Evolutionary conservation across 2,329 filamentous ascomycete species (phyloP), one percentile per base, ranked within the genome.

Genomic region (Hypoxylon sp.): DNA sequence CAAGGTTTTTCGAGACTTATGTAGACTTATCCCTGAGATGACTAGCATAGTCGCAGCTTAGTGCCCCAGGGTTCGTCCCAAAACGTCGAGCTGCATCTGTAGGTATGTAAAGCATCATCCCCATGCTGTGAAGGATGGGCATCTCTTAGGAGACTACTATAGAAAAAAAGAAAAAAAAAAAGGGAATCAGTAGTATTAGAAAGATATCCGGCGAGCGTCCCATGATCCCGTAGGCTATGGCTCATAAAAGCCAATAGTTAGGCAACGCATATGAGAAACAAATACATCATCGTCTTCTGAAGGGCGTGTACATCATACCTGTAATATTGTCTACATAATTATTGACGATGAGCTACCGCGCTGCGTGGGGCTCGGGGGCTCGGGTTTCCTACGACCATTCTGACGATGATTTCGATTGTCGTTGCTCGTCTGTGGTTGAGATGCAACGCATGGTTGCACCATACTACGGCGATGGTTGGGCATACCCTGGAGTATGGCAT

Each of bases 71-170:
- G 66, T 63, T 66, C 61, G 52, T 66, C 70, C 70, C 45, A 68
- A 72, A 71, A 23, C 64, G 70, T 71, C 64, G 32, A 51, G 55
- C 28, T 72, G 70, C 70, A 71, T 70, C 63, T 63, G 67, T 68
- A 64, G 56, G 62, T 68, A 64, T 59, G 62, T 70, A 60, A 60
- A 67, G 66, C 68, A 60, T 69, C 64, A 67, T 72, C 65, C 68
- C 65, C 66, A 70, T 68, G 70, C 50, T 36, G 58, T 52, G 58
- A 67, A 61, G 51, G 60, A 46, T 49, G 34, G 48, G 34, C 49
- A 50, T 65, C 57, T 25, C 49, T 46, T 61, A 43, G 59, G 43
- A 46, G 36, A 41, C 50, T 46, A 41, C 45, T 19, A 56, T 59
- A 19, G 63, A 45, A 52, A 45, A 9, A 41, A 43, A 19, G 63